Conservation (phyloP, 345 rosid genomes). For the Lepidium didymum region DNA sequence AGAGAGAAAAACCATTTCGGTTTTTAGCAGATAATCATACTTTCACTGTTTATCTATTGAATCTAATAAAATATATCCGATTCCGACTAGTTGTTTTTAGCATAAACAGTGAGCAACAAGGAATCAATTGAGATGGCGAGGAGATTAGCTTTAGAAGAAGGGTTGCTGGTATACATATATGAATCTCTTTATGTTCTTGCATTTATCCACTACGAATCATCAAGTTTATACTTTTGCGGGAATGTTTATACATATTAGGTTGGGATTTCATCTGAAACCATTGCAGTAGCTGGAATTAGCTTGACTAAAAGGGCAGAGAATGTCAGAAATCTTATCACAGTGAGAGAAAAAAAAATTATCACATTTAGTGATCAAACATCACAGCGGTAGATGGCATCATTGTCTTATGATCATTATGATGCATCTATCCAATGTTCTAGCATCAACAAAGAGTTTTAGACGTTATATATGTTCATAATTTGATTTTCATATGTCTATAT, state of each 20-base stretch:
- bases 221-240: background rate
- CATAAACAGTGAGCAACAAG: too few species aligned
- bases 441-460: too few species aligned
- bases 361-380: background rate
- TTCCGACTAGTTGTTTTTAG: too few species aligned
- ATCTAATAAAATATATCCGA: too few species aligned
- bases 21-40: too few species aligned
- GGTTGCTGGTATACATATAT: constrained; percentile 56
- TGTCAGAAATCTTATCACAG: constrained; percentile 79
- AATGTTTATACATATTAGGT: constrained; percentile 38
- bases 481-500: too few species aligned
- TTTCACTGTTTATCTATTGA: too few species aligned
- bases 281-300: constrained; percentile 79
- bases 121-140: constrained; percentile 93
- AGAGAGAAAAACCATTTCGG: too few species aligned
- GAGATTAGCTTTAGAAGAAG: constrained; percentile 84
- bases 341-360: constrained; percentile 26
- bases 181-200: background rate
- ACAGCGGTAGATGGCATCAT: too few species aligned
- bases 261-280: constrained; percentile 93
- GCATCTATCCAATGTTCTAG: too few species aligned
- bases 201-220: background rate
- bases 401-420: too few species aligned
- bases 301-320: constrained; percentile 78
- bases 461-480: too few species aligned